Evolutionary conservation across 345 rosid genomes (phyloP), one percentile per base, ranked within the genome.

Genomic region (Eucalyptus cladocalyx): DNA sequence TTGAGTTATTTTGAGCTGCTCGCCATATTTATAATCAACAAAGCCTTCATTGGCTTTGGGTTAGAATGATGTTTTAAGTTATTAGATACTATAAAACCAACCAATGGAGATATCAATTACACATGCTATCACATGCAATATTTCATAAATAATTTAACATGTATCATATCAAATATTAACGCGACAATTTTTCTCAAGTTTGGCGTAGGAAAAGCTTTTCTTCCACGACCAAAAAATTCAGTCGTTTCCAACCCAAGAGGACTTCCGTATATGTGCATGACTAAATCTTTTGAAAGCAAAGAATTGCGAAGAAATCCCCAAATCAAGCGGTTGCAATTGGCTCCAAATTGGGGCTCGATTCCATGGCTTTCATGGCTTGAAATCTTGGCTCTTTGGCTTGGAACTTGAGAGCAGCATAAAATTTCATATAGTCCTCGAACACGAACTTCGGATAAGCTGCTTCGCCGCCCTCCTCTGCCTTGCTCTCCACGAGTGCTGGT

Each of bases 341-440:
- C 80, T 88, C 93, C 90, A 83, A 19, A 11, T 76, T 89, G 8
- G 62, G 90, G 48, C 30, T 76, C 34, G 91, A 86, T 87, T 91
- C 92, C 69, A 91, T 89, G 86, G 95, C 92, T 89, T 95, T 96
- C 96, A 97, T 96, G 86, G 56, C 56, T 51, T 51, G 9, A 9
- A 51, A 51, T 51, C 51, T 49, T 49, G 51, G 56, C 23, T 51
- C 56, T 18, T 51, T 51, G 56, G 56, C 56, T 51, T 51, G 56
- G 23, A 51, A 51, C 56, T 51, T 51, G 56, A 51, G 56, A 51
- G 56, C 56, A 51, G 56, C 56, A 51, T 51, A 51, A 4, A 51
- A 2, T 51, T 51, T 51, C 56, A 51, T 51, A 7, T 51, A 51
- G 23, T 51, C 56, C 56, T 51, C 56, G 8, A 51, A 51, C 9